Base-by-base conservation (phyloP, 495 filamentous ascomycete species). In the Aspergillus olivimuriae region DNA sequence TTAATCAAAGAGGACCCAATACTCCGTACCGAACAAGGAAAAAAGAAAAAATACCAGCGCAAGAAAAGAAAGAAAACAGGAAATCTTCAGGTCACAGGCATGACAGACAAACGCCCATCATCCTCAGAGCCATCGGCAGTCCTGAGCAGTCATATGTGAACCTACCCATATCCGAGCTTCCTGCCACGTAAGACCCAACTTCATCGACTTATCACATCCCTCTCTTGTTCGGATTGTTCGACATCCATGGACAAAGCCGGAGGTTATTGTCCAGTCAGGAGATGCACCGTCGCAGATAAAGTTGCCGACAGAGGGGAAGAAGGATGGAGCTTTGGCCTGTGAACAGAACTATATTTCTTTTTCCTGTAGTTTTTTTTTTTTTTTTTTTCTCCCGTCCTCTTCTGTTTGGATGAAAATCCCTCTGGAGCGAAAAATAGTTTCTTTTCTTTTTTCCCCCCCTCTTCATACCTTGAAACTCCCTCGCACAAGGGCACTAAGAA, bases 301-400 rank as follows among this genome's bases (percentile, higher is more conserved):
- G 48, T 51, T 51, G 32, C 39, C 46, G 46, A 40, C 34, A 39
- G 46, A 39, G 39, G 35, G 38, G 20, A n/a, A 39, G 28, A 28
- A 49, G 47, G 48, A 46, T 51, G 34, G 48, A 51, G 48, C 48
- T 51, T 43, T 46, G 43, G 39, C 48, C 48, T 31, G 32, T 20
- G 32, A 16, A n/a, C 6, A 10, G 4, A 5, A n/a, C 15, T 34
- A 16, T 34, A 16, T 10, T 34, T 34, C n/a, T n/a, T n/a, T n/a
- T 10, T 34, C 15, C 5, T 10, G 5, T 34, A n/a, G 32, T 34
- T 7, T 19, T 14, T 16, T 36, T 16, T 36, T 9, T 36, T 18
- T 36, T 36, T 9, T 18, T n/a, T 16, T n/a, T 14, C 28, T 10
- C 28, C 14, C 14, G 28, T 11, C 28, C 28, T 32, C 10, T 10